Base-by-base conservation (phyloP, 2,329 filamentous ascomycete species). In the Dactylellina sp. region DNA sequence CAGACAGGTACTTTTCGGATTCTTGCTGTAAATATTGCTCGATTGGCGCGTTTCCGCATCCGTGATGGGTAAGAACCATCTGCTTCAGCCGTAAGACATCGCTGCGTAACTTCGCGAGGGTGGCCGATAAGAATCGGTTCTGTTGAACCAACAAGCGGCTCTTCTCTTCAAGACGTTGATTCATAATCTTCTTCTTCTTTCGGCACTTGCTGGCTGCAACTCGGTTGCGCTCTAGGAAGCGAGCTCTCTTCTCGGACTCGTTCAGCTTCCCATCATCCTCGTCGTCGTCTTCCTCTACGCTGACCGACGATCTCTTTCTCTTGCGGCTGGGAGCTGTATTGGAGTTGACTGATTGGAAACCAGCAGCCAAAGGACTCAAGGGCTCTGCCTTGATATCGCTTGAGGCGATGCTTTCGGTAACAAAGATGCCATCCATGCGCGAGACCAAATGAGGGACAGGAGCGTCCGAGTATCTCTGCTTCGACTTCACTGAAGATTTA, bases 161-260 rank as follows among this genome's bases (percentile, higher is more conserved):
- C 68, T 77, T 78, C 49, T 79, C 80, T 75, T 86, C 84, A 37
- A 86, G 81, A 39, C 81, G 79, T 35, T 83, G 81, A 59, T 83
- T 83, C 77, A 84, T 84, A 62, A 83, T 82, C 80, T 86, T 86
- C 80, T 86, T 86, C 80, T 91, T 91, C 78, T 89, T 86, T 2
- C 90, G 86, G 78, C 89, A 92, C 79, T 91, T 92, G 79, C 88
- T 89, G 0, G 90, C 90, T 0, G 90, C 90, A 1, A 90, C 82
- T 7, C 90, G 85, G 79, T 93, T 93, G 72, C 89, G 86, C 80
- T 91, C 88, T 0, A 91, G 83, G 77, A 88, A 89, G 75, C 84
- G 85, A 74, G 83, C 84, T 25, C 86, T 83, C 77, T 86, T 87
- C 3, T 74, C 44, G 6, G 79, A 79, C 0, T 81, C 80, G 7